These are phyloP conservation scores for Microdochium paspali DNA, from an alignment of 2,329 filamentous ascomycete species.

Conservation along the genomic window DNA sequence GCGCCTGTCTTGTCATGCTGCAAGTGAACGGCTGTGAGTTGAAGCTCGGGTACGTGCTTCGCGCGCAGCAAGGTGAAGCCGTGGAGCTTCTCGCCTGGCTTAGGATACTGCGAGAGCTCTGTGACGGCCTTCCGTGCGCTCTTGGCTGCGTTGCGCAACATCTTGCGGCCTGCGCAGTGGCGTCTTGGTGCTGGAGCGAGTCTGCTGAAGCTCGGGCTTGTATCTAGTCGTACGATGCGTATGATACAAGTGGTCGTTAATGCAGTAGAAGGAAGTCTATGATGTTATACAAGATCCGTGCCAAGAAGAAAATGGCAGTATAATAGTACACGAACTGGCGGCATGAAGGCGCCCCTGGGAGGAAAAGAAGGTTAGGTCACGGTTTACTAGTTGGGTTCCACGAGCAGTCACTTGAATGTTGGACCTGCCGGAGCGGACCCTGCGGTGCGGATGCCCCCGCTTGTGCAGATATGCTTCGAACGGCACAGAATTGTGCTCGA, in stretches of 20 bases:
- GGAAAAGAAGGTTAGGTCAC: background rate
- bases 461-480: no score
- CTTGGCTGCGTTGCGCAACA: constrained; percentile 41
- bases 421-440: no score
- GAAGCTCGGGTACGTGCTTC: constrained; percentile 89
- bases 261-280: no score
- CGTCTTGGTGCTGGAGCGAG: background rate
- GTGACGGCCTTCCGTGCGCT: constrained; percentile 57
- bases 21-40: constrained; percentile 82
- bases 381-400: no score
- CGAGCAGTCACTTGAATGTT: no score
- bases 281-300: no score
- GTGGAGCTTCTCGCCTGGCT: constrained; percentile 76
- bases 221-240: background rate
- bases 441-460: no score
- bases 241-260: no score
- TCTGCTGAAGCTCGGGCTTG: background rate
- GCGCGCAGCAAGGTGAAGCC: constrained; percentile 85
- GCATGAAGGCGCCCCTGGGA: background rate
- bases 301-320: no score
- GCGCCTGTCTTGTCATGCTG: constrained; percentile 93
- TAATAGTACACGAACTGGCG: background rate
- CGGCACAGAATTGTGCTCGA: no score
- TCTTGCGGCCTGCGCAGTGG: constrained; percentile 14
- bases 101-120: constrained; percentile 66